Evolutionary conservation across 345 rosid genomes (phyloP).

Genomic region (Hibiscus trionum): DNA sequence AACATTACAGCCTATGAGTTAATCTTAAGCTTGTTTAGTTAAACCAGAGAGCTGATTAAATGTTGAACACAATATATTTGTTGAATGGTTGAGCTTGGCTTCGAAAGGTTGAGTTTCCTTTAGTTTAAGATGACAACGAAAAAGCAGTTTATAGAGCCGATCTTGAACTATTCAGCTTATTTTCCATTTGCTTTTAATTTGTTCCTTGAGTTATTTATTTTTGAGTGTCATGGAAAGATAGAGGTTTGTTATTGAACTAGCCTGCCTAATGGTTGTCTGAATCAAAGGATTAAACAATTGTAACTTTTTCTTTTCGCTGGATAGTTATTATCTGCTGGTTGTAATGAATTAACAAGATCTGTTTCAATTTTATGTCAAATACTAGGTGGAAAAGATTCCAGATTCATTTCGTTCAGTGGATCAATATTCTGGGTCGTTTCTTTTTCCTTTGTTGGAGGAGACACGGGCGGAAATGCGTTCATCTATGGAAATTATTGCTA

Average conservation of each 20-base stretch:
- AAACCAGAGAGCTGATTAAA: no score
- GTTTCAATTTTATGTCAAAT: not conserved
- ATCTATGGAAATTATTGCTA: constrained; percentile 20
- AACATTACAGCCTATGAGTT: no score
- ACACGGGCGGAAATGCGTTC: constrained; percentile 29
- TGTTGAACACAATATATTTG: not conserved
- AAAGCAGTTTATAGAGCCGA: not conserved
- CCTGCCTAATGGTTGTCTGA: no score
- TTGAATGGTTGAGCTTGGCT: not conserved
- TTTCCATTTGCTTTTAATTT: no score
- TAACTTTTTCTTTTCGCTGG: not conserved
- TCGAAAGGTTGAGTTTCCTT: not conserved
- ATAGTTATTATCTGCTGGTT: not conserved
- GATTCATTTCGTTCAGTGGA: constrained; percentile 19
- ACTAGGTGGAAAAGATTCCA: constrained; percentile 33
- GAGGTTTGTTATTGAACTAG: no score
- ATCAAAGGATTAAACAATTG: not conserved
- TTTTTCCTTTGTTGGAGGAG: constrained; percentile 40
- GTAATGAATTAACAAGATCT: not conserved
- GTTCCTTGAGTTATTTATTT: not conserved
- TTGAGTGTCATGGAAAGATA: not conserved
- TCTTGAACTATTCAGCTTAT: not conserved
- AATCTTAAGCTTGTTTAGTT: no score
- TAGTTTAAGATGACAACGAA: not conserved
- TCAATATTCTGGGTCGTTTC: constrained; percentile 23